Base-by-base conservation (phyloP, 768 basidiomycete species). In the Boletus rufocinnamomeus region DNA sequence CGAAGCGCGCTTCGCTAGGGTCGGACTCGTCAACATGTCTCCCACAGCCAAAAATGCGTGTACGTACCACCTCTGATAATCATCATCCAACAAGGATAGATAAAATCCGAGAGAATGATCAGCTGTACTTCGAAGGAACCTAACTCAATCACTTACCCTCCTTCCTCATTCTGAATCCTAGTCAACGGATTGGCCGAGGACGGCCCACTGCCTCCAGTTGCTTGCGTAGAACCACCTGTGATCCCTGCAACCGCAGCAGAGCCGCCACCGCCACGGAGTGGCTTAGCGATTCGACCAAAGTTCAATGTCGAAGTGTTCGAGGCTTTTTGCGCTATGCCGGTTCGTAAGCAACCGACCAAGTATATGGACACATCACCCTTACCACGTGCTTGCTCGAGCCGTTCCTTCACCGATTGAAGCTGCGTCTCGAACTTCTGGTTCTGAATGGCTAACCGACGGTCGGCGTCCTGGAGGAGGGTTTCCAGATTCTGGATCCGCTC, bases 401-500 rank as follows among this genome's bases (percentile, higher is more conserved):
- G 83, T 68, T 96, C 93, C 74, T 91, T 91, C 63, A 98, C 89
- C 25, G 89, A 88, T 72, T 95, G 91, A 51, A 98, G 76, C 73
- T 97, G 94, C 41, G 86, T 84, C 75, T 98, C 95, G 76, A 95
- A 96, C 76, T 95, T 97, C 82, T 92, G 87, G 74, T 98, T 95
- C 79, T 95, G 93, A 59, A 89, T 75, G n/a, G 89, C 88, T 60
- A 98, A 78, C 66, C 95, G 85, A 46, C 93, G 88, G 77, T 98
- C 95, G 45, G 96, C 93, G 66, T 95, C 94, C 68, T 94, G 94
- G 30, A 98, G 81, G 38, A 97, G 77, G 4, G 89, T 86, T 74
- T 99, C 97, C 61, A 99, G 82, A 75, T 94, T 96, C 77, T 95
- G 91, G 77, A 99, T 98, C 66, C 97, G 89, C 74, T 98, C 97